phyloP scores from a whole-genome alignment of 768 basidiomycete species.

The Cystobasidium onofrii region DNA sequence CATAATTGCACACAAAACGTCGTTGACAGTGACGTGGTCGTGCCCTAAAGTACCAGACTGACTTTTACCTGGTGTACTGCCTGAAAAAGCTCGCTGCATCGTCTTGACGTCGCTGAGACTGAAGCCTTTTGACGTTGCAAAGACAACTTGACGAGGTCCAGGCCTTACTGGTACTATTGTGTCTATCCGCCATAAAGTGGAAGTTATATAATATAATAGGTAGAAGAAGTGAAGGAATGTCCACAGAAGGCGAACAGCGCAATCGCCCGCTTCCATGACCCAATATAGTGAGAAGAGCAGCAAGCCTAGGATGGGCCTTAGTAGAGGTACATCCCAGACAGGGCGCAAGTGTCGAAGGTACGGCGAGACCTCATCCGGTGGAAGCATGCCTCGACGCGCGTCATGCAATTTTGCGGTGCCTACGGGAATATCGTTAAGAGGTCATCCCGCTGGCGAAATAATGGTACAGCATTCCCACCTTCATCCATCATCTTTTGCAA shows the following conservation, averaged over 20 bases:
- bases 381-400: not conserved
- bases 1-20: constrained; percentile 21
- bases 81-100: constrained; percentile 22
- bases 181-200: constrained; percentile 20
- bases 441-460: too few relatives aligned
- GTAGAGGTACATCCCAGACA: not conserved
- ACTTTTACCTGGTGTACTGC: constrained; percentile 6
- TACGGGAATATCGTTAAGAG: not conserved
- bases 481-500: constrained; percentile 19
- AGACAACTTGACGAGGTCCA: not conserved
- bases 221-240: constrained; percentile 13
- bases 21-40: constrained; percentile 26
- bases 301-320: not conserved
- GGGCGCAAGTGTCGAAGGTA: not conserved
- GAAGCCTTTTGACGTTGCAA: not conserved
- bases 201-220: not conserved
- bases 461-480: too few relatives aligned
- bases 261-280: not conserved
- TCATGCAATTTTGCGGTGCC: constrained; percentile 2
- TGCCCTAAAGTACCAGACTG: constrained; percentile 15
- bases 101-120: constrained; percentile 26
- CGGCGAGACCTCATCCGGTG: constrained; percentile 16
- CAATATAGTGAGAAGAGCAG: constrained; percentile 12
- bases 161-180: constrained; percentile 1
- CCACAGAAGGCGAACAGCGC: not conserved